phyloP scores from a whole-genome alignment of 306 rosid species.

The Senna tora region DNA sequence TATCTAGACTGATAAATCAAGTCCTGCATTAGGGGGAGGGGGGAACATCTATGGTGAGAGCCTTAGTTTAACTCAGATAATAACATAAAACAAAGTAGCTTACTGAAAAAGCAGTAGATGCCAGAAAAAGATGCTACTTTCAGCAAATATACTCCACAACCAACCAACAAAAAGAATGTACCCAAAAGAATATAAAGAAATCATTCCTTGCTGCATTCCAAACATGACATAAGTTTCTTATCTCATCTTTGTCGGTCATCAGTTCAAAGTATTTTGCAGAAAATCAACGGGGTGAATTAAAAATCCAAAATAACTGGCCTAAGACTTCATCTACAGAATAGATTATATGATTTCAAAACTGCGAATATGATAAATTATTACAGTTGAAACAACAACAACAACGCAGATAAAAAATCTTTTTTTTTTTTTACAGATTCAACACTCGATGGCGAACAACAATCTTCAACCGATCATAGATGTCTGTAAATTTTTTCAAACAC shows the following conservation, averaged over 20 bases:
- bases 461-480: constrained; percentile 49
- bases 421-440: constrained; percentile 5
- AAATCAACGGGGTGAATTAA: constrained; percentile 1
- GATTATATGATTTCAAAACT: constrained; percentile 28
- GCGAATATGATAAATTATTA: constrained; percentile 31
- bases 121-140: constrained; percentile 41
- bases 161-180: constrained; percentile 44
- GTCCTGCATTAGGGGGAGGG: background rate
- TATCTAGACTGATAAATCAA: background rate
- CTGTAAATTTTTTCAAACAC: background rate
- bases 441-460: constrained; percentile 21
- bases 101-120: constrained; percentile 46
- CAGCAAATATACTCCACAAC: constrained; percentile 44
- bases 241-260: constrained; percentile 27
- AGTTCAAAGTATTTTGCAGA: constrained; percentile 31
- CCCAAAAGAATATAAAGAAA: constrained; percentile 41
- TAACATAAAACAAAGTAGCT: constrained; percentile 39
- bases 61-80: constrained; percentile 37
- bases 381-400: constrained; percentile 16
- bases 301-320: background rate
- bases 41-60: constrained; percentile 26
- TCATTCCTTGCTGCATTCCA: constrained; percentile 37
- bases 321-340: constrained; percentile 38
- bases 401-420: background rate
- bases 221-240: constrained; percentile 21